phyloP scores from a whole-genome alignment of 257 asterid species.

The Solanum rostratum region DNA sequence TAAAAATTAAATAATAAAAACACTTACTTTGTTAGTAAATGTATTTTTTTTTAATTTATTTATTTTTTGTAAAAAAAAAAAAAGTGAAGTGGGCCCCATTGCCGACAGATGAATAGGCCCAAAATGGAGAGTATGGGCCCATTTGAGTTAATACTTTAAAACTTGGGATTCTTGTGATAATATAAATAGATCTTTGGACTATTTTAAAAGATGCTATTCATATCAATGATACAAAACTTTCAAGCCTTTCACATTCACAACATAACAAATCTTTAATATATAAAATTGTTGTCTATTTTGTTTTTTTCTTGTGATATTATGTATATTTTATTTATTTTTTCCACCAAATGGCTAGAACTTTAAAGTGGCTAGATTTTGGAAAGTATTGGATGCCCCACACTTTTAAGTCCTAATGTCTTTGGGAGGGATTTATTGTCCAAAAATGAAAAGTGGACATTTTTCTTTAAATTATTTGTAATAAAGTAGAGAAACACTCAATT shows the following conservation, averaged over 20 bases:
- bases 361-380: not conserved
- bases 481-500: not conserved
- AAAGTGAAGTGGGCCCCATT: not conserved
- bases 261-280: not conserved
- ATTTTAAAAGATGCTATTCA: not conserved
- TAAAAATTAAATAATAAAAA: not conserved
- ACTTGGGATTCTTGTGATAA: constrained; percentile 2
- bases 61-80: too few relatives aligned
- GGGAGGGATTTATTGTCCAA: not conserved
- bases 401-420: not conserved
- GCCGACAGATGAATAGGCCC: constrained; percentile 18
- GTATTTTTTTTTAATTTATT: not conserved
- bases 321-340: not conserved
- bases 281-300: not conserved
- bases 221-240: not conserved
- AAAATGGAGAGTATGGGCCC: not conserved
- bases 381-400: not conserved
- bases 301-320: not conserved
- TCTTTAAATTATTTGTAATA: not conserved
- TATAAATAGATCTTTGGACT: not conserved
- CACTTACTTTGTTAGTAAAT: not conserved
- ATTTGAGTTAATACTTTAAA: not conserved
- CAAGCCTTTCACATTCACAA: not conserved
- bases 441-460: not conserved
- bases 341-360: not conserved